phyloP scores from a whole-genome alignment of 768 basidiomycete species.

The Piloderma croceum region DNA sequence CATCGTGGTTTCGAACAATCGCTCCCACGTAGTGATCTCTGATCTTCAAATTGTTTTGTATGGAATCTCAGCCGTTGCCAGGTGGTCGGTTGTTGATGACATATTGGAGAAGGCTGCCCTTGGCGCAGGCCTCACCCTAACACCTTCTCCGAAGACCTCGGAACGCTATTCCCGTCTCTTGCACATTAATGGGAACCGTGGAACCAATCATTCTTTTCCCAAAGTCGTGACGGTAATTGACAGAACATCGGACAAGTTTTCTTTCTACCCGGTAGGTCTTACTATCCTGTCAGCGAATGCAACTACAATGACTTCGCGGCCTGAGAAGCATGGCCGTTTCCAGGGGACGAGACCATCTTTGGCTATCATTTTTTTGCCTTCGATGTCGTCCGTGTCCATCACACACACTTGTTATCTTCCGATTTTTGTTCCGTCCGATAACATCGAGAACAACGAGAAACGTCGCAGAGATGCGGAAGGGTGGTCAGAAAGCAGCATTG shows the following conservation, averaged over 20 bases:
- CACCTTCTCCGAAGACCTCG: conserved; percentile 15
- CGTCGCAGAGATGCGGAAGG: no score
- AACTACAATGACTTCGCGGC: no score
- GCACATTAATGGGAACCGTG: conserved; percentile 21
- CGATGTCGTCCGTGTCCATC: conserved; percentile 27
- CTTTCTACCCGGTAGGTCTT: no score
- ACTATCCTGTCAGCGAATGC: no score
- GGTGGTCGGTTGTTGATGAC: conserved; percentile 56
- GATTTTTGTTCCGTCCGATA: conserved; percentile 37
- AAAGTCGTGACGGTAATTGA: conserved; percentile 35
- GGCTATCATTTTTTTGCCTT: conserved; percentile 64
- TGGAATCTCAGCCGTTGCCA: conserved; percentile 48
- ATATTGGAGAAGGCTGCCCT: conserved; percentile 51
- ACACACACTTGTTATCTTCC: conserved; percentile 59
- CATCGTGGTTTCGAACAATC: conserved; percentile 16
- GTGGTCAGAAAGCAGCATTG: conserved; percentile 21
- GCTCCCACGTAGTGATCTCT: conserved; percentile 26
- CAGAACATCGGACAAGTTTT: conserved; percentile 26
- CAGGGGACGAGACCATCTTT: conserved; percentile 63
- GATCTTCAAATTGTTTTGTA: conserved; percentile 65
- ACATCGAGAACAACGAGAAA: no score
- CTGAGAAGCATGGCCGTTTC: no score
- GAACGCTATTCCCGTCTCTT: conserved; percentile 21
- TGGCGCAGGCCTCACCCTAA: conserved; percentile 28
- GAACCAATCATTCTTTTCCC: conserved; percentile 22